Evolutionary conservation across 768 basidiomycete species (phyloP), one percentile per base, ranked within the genome.

Genomic region (Rhodosporidiobolus odoratus): DNA sequence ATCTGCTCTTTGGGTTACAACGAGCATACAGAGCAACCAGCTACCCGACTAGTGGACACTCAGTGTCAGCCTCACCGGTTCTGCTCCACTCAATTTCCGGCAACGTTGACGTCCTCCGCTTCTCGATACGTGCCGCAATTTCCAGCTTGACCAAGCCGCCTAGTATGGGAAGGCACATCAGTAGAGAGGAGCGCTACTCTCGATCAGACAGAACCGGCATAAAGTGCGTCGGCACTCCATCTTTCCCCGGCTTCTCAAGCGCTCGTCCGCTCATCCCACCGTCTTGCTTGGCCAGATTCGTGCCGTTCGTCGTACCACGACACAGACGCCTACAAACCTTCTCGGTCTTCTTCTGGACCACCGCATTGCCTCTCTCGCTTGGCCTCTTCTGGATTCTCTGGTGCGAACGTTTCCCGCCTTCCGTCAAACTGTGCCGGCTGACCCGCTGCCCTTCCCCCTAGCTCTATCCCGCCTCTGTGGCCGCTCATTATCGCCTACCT

Each of bases 381-480:
- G 84, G 84, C 74, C 61, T 85, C 52, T 96, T 92, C 82, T 82
- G 95, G 41, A 77, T 89, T n/a, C 83, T 93, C 54, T 88, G 90
- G 94, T 93, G 77, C 77, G 89, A 12, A 21, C 13, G 83, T 53
- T 34, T 13, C 66, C 5, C 38, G 5, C 58, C 32, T 25, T 52
- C 32, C 32, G 53, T 65, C 32, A 41, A 21, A 10, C 30, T 25
- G 17, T 21, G n/a, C 32, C 23, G 15, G 62, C 53, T n/a, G 27
- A 43, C 30, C 3, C n/a, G 3, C 38, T 37, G 25, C 27, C 47
- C 38, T 34, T 16, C 54, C 6, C 15, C 19, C 34, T 78, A 97
- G 95, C 76, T 93, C 95, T 4, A 84, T 91, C 69, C 95, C 94
- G 0, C 84, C 86, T 3, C 80, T 93, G 48, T 99, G 96, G 96